A percentile compares a stretch with the other conserved stretches of the same genome.
Evolutionary conservation across 768 basidiomycete genomes (phyloP).

Genomic region (Suillus brevipes): DNA sequence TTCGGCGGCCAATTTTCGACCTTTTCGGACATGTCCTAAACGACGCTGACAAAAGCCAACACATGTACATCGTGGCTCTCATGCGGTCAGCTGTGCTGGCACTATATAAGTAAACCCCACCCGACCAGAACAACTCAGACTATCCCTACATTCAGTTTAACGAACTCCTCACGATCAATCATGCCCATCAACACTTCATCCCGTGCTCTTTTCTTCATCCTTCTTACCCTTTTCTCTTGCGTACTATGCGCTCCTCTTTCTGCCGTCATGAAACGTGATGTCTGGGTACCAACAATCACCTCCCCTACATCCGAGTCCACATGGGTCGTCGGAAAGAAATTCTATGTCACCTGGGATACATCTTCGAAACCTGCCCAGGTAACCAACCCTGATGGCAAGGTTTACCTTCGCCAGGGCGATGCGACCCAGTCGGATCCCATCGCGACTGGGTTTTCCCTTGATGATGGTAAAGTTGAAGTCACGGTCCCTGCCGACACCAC

Average conservation of each 20-base stretch:
- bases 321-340: conserved; percentile 43
- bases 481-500: conserved; percentile 38
- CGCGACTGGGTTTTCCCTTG: conserved; percentile 39
- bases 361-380: conserved; percentile 44
- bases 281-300: conserved; percentile 46
- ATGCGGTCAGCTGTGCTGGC: conserved; percentile 9
- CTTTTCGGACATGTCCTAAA: not conserved
- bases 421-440: conserved; percentile 36
- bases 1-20: not conserved
- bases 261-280: conserved; percentile 37
- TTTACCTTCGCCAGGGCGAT: conserved; percentile 41
- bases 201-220: conserved; percentile 11
- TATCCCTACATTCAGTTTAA: conserved; percentile 2
- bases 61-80: conserved; percentile 7
- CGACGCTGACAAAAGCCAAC: not conserved
- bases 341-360: conserved; percentile 49
- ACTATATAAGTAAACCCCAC: conserved; percentile 17
- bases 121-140: not conserved
- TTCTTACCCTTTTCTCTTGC: conserved; percentile 27
- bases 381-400: conserved; percentile 45
- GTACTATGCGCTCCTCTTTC: conserved; percentile 32
- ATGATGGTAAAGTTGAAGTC: conserved; percentile 36
- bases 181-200: conserved; percentile 16
- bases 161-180: conserved; percentile 10
- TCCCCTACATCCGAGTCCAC: conserved; percentile 36